Conservation (phyloP, 2,329 filamentous ascomycete genomes). For the Beauveria asiatica region DNA sequence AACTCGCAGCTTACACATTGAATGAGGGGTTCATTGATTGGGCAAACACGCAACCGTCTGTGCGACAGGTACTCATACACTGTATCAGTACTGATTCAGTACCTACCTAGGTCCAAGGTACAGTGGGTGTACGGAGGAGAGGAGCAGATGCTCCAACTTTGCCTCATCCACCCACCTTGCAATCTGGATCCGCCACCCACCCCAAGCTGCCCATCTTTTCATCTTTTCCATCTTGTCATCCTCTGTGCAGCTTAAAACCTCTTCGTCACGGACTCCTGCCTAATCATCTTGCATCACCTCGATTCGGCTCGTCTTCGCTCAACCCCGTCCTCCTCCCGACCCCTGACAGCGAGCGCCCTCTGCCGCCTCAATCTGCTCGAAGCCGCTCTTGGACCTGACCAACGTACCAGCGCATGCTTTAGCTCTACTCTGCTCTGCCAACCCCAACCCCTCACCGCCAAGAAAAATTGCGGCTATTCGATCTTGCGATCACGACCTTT, state of each 20-base stretch:
- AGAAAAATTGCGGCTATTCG: not conserved
- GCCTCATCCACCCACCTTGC: not conserved
- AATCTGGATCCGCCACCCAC: not conserved
- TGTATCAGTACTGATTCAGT: not conserved
- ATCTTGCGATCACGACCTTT: not conserved
- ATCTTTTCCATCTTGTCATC: not conserved
- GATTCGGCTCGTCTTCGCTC: not conserved
- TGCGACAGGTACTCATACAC: not conserved
- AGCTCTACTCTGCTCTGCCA: not conserved
- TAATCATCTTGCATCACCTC: not conserved
- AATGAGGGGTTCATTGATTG: constrained; percentile 5
- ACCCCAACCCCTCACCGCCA: constrained; percentile 6
- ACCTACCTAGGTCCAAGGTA: too few species aligned
- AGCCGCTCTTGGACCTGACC: not conserved
- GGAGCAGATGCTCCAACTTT: too few species aligned
- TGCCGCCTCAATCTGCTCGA: not conserved
- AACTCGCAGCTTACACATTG: not conserved
- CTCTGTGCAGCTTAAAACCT: not conserved
- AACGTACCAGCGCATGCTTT: not conserved
- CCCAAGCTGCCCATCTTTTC: not conserved
- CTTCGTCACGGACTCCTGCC: not conserved
- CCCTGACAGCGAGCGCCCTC: not conserved
- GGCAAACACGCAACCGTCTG: not conserved
- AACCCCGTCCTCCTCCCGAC: not conserved
- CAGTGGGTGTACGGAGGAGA: too few species aligned